Evolutionary conservation across 495 filamentous ascomycete genomes (phyloP), one percentile per base, ranked within the genome.

Genomic region (Penicillium mononematosum): DNA sequence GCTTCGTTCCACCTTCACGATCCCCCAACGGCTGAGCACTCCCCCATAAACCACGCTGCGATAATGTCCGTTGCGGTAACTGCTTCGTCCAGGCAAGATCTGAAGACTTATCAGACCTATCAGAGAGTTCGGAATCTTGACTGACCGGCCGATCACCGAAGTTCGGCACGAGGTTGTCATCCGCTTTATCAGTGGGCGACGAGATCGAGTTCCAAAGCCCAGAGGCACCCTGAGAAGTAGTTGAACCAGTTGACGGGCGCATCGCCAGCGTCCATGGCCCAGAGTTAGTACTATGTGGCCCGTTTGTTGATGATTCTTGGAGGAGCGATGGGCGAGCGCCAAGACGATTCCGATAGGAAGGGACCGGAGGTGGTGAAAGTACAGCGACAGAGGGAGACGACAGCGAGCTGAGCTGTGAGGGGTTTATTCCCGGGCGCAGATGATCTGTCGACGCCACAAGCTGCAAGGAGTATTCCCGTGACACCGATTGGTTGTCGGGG

Each of bases 381-480:
- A 31, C 65, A 50, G 48, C 64, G 27, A 51, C 66, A 56, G 59
- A 67, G 6, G 74, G 64, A 22, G 71, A 71, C 4, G 66, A 50
- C 22, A 71, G 61, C 0, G 69, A 67, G 17, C 64, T 59, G 22
- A 73, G 52, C 36, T 68, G 58, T 16, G 69, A 59, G 12, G 68
- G 71, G 48, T 73, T 72, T 22, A 66, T 70, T n/a, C 80, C 76
- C 6, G 82, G 77, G 10, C 87, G 83, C 5, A 96, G 77, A 66
- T 97, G 92, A 20, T 96, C 92, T 1, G 84, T 87, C 29, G 87
- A 92, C 25, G 89, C 89, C 14, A 88, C 76, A 17, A 95, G 65
- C 63, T 85, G 86, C 52, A 97, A 75, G 41, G 90, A 86, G 65
- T 95, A 97, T 32, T 86, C 74, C n/a, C 83, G 79, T 31, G 76